phyloP scores from a whole-genome alignment of 2,329 filamentous ascomycete species.

The Hymenoscyphus albidus region DNA sequence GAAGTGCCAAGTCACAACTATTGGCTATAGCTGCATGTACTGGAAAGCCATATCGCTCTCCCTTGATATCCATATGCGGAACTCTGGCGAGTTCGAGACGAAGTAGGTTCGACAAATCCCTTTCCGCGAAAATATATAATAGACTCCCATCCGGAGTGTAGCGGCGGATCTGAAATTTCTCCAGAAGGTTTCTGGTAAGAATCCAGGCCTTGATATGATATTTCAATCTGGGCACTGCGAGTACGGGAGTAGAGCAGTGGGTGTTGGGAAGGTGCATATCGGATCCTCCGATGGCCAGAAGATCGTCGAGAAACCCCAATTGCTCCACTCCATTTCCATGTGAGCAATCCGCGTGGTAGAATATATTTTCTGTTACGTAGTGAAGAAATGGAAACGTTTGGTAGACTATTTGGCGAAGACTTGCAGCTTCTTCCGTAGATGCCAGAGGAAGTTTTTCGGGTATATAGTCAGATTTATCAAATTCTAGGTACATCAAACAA shows the following conservation, averaged over 20 bases:
- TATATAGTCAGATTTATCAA: conserved; percentile 1
- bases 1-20: conserved; percentile 20
- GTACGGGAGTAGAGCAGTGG: too few species aligned
- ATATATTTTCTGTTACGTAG: conserved; percentile 41
- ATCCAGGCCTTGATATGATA: conserved; percentile 31
- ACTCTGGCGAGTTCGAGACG: conserved; percentile 23
- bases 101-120: conserved; percentile 30
- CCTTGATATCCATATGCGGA: conserved; percentile 25
- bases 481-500: conserved; percentile 25
- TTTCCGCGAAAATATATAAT: conserved; percentile 39
- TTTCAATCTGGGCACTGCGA: conserved; percentile 7
- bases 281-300: conserved; percentile 14
- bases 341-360: conserved; percentile 42
- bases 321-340: conserved; percentile 34
- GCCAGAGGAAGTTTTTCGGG: not conserved
- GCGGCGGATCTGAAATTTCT: conserved; percentile 27
- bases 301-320: conserved; percentile 34
- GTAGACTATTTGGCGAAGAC: conserved; percentile 23
- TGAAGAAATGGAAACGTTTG: conserved; percentile 43
- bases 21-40: conserved; percentile 38
- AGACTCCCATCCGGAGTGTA: conserved; percentile 30
- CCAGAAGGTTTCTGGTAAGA: conserved; percentile 32
- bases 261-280: too few species aligned
- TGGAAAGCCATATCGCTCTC: conserved; percentile 35
- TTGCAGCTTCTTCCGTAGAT: conserved; percentile 15